Base-by-base conservation (phyloP, 495 filamentous ascomycete species). In the Pseudevernia furfuracea region DNA sequence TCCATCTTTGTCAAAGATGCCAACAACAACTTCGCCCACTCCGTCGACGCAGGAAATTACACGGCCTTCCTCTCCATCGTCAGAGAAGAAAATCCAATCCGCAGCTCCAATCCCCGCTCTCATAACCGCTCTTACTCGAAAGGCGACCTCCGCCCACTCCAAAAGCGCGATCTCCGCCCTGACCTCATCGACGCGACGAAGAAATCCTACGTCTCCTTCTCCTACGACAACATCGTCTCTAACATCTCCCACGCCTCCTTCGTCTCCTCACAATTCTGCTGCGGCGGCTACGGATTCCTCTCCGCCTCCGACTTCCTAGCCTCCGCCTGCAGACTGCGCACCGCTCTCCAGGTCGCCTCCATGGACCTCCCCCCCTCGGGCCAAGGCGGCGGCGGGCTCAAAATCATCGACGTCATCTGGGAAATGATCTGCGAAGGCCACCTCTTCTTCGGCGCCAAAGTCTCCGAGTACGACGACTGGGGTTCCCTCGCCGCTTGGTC, bases 171-270 rank as follows among this genome's bases (percentile, higher is more conserved):
- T 17, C 52, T 55, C 5, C 52, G 52, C 52, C 52, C 52, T 0
- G 52, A 55, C 52, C 52, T 55, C 52, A 55, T 55, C 17, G 52
- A 55, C 52, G 52, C 52, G 5, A 55, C 52, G 1, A 55, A 55
- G 30, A 55, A 55, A 55, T 55, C 52, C 52, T 55, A 55, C 52
- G 52, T 55, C 52, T 55, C 52, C 52, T 55, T 55, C 52, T 55
- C 52, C 52, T 55, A 55, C 30, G 52, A 55, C 30, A 55, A 55
- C 52, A 55, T 55, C 52, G 52, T 55, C 52, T 34, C 30, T 30
- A 55, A 55, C 52, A 55, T 55, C 30, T 55, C 52, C 52, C 52
- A 55, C 52, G 52, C 52, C 52, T 55, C 52, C 52, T 55, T 55
- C 52, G 52, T 55, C 30, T 55, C 52, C 52, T 55, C 52, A 28